A percentile compares a stretch with the other conserved stretches of the same genome.
These are phyloP conservation scores for Lolium perenne DNA, from an alignment of 176 grass and related monocot species.

Conservation along the genomic window DNA sequence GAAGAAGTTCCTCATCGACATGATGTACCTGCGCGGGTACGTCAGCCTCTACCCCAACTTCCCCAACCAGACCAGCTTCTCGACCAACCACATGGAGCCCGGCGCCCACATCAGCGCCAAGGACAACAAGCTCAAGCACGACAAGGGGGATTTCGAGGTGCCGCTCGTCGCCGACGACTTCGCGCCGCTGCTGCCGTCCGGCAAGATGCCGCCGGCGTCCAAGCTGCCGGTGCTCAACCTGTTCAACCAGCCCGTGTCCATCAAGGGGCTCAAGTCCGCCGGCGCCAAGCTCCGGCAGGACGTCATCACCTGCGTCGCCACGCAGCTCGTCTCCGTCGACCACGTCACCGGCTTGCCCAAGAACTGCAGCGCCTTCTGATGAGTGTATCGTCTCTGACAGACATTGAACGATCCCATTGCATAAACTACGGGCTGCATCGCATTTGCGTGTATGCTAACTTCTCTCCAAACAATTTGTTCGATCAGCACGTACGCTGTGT, in stretches of 20 bases:
- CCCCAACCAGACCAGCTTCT: conserved; percentile 92
- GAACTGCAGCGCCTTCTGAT: conserved; percentile 78
- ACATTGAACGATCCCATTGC: background rate
- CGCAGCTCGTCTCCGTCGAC: conserved; percentile 64
- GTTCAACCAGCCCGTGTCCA: conserved; percentile 91
- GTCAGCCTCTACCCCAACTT: conserved; percentile 92
- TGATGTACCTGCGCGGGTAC: conserved; percentile 96
- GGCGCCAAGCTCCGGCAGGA: conserved; percentile 89
- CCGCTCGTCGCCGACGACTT: conserved; percentile 84
- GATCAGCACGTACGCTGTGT: background rate
- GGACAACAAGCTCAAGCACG: conserved; percentile 75
- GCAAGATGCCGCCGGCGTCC: conserved; percentile 88
- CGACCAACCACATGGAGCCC: conserved; percentile 99
- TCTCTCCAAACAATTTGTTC: background rate
- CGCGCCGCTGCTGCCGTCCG: conserved; percentile 60
- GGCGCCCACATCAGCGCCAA: conserved; percentile 95
- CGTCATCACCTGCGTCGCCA: conserved; percentile 55
- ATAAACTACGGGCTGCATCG: conserved; percentile 18
- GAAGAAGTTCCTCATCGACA: conserved; percentile 99
- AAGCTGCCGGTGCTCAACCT: conserved; percentile 89
- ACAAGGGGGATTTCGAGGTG: conserved; percentile 82
- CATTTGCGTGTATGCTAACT: background rate
- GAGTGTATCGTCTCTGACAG: background rate
- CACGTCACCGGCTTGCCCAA: conserved; percentile 73
- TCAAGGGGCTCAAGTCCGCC: conserved; percentile 89